Percentiles rank a stretch among this genome's conserved stretches.
phyloP scores from a whole-genome alignment of 768 basidiomycete genomes.

The Kwoniella bestiolae region DNA sequence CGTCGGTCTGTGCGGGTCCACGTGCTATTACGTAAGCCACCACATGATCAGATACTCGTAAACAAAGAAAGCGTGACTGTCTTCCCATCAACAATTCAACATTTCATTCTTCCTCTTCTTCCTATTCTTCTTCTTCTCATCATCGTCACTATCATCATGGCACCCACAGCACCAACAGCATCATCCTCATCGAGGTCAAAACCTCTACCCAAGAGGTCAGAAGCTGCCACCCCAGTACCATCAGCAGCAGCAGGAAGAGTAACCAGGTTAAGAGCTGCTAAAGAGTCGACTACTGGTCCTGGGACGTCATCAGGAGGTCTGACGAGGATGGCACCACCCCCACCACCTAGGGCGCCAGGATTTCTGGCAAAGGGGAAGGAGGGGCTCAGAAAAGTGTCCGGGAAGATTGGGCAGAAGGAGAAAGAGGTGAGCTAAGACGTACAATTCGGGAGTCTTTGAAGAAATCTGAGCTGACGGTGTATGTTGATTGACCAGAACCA shows the following conservation, averaged over 20 bases:
- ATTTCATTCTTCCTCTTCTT: background rate
- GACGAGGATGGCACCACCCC: background rate
- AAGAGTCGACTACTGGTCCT: constrained; percentile 29
- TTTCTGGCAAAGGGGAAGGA: constrained; percentile 45
- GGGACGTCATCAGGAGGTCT: constrained; percentile 6
- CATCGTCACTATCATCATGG: constrained; percentile 5
- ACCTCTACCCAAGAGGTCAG: constrained; percentile 8
- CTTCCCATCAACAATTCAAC: background rate
- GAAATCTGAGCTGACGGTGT: constrained; percentile 13
- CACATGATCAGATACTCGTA: background rate
- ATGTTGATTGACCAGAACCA: no score
- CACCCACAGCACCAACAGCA: constrained; percentile 7
- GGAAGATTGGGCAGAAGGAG: constrained; percentile 44
- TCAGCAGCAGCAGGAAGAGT: constrained; percentile 27
- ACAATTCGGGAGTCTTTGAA: background rate
- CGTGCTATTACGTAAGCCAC: background rate
- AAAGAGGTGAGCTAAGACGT: constrained; percentile 35
- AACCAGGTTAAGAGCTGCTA: constrained; percentile 38
- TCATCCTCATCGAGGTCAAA: constrained; percentile 7
- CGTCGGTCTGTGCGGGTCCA: no score
- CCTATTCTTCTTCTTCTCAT: background rate
- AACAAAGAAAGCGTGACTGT: constrained; percentile 7
- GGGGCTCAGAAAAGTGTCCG: constrained; percentile 46
- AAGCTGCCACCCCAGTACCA: constrained; percentile 1
- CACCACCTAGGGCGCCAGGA: constrained; percentile 20